Conservation (phyloP, 192 early-diverging fungal genomes). For the Thoreauomyces humboldtii region DNA sequence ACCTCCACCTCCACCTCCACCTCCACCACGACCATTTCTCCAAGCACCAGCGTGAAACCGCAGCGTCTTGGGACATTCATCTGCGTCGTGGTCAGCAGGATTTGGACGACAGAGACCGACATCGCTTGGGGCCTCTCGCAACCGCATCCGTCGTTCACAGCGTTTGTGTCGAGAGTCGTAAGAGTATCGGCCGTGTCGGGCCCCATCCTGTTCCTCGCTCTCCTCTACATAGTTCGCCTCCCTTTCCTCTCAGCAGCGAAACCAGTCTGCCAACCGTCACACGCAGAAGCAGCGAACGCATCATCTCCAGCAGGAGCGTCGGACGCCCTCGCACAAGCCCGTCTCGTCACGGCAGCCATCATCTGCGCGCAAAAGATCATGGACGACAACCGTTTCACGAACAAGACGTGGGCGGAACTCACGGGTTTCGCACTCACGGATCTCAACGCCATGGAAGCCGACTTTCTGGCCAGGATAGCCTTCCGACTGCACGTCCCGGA, state of each 20-base stretch:
- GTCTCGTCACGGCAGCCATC: slow-evolving; percentile 25
- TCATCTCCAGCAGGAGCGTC: background rate
- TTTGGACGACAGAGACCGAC: no score
- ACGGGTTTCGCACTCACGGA: slow-evolving; percentile 15
- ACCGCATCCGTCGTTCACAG: slow-evolving; percentile 14
- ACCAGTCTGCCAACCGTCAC: background rate
- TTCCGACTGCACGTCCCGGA: slow-evolving; percentile 10
- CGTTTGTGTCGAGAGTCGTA: slow-evolving; percentile 20
- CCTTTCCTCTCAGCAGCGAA: no score
- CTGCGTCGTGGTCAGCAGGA: no score
- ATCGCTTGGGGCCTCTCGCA: no score
- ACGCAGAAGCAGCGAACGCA: background rate
- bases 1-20: no score
- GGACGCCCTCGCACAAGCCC: background rate
- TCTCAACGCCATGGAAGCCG: slow-evolving; percentile 30
- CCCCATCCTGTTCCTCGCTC: slow-evolving; percentile 18
- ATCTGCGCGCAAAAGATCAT: slow-evolving; percentile 32
- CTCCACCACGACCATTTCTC: no score
- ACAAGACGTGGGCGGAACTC: slow-evolving; percentile 30
- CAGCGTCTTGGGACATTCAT: no score
- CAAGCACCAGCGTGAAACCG: no score
- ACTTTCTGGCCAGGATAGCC: slow-evolving; percentile 15
- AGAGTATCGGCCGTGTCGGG: slow-evolving; percentile 8
- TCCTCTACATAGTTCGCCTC: slow-evolving; percentile 25
- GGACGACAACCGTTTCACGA: slow-evolving; percentile 29